Percentiles rank a stretch among this genome's conserved stretches.
Evolutionary conservation across 2,329 filamentous ascomycete species (phyloP).

Genomic region (Claviceps pusilla): DNA sequence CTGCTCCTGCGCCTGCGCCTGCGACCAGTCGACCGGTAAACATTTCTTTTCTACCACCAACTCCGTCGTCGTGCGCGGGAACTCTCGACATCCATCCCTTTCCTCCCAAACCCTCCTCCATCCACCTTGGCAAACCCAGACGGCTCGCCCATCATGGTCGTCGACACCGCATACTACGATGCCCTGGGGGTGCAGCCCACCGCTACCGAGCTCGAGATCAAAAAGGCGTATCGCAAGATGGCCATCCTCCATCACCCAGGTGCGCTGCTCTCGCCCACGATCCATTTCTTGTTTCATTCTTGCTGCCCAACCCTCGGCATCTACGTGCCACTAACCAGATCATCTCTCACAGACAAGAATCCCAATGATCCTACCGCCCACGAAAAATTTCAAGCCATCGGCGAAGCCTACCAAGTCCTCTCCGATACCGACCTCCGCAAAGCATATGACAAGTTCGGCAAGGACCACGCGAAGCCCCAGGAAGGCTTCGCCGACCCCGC

Average conservation of each 20-base stretch:
- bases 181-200: conserved; percentile 69
- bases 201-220: conserved; percentile 83
- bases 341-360: conserved; percentile 63
- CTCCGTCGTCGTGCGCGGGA: neutral
- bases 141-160: conserved; percentile 49
- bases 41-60: neutral
- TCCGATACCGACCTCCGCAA: conserved; percentile 75
- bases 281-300: neutral
- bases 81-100: neutral
- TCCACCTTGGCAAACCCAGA: neutral
- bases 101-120: neutral
- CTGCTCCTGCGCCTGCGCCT: too few species aligned
- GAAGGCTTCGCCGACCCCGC: conserved; percentile 90
- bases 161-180: conserved; percentile 81
- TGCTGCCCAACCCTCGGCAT: neutral
- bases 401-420: conserved; percentile 63
- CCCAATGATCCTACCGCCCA: conserved; percentile 88
- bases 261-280: conserved; percentile 21
- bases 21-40: neutral
- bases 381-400: conserved; percentile 82
- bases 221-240: conserved; percentile 89
- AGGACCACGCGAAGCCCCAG: conserved; percentile 80
- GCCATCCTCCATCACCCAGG: conserved; percentile 87
- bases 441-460: conserved; percentile 93
- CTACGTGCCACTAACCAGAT: neutral